Evolutionary conservation across 352 stramenopile species (phyloP).

Genomic region (Globisporangium echinulatum): DNA sequence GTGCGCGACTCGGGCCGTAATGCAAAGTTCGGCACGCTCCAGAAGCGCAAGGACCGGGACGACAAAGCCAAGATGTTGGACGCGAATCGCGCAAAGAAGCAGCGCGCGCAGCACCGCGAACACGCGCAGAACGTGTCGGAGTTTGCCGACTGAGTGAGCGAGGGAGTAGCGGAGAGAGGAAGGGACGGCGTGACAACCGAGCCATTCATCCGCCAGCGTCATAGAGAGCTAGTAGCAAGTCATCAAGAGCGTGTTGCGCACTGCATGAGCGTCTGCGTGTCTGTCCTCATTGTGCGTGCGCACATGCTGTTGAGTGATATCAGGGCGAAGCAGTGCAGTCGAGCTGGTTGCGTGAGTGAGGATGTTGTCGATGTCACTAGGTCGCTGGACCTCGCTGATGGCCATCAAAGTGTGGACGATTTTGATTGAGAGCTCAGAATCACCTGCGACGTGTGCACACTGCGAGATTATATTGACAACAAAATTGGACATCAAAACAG

Average conservation of each 20-base stretch:
- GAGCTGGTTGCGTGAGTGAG: no score
- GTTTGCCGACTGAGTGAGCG: slow-evolving; percentile 46
- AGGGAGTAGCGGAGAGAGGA: background rate
- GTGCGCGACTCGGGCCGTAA: slow-evolving; percentile 69
- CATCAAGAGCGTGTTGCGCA: no score
- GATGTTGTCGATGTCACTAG: no score
- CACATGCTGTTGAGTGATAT: no score
- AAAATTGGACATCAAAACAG: slow-evolving; percentile 9
- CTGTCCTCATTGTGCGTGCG: no score
- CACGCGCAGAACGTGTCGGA: slow-evolving; percentile 74
- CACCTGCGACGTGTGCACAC: slow-evolving; percentile 13
- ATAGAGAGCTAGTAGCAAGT: no score
- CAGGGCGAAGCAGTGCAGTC: no score
- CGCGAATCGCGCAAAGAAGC: slow-evolving; percentile 53
- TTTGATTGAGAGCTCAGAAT: background rate
- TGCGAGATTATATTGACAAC: no score
- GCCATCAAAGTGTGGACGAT: background rate
- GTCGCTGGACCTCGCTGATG: no score
- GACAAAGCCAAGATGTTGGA: slow-evolving; percentile 55
- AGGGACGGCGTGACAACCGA: background rate
- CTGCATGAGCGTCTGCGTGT: no score
- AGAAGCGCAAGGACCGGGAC: slow-evolving; percentile 77
- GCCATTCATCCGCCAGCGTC: no score
- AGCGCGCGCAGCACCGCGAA: slow-evolving; percentile 51
- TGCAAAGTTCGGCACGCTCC: slow-evolving; percentile 71